Evolutionary conservation across 2,329 filamentous ascomycete species (phyloP).

Genomic region (Chaetomiaceae sp.): DNA sequence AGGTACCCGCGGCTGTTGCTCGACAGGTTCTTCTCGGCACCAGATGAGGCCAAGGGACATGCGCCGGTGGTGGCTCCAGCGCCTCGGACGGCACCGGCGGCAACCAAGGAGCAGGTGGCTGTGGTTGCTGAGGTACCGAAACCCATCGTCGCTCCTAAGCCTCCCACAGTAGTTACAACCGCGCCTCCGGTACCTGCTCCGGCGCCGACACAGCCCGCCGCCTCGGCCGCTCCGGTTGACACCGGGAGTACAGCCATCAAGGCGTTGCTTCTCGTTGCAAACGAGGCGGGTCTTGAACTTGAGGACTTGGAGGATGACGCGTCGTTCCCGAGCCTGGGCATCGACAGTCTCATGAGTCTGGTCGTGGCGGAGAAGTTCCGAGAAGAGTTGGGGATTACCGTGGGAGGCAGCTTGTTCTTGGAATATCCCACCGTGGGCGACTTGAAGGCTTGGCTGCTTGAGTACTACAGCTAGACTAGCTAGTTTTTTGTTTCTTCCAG

Average conservation of each 20-base stretch:
- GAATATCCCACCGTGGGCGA: slow-evolving; percentile 34
- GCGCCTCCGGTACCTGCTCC: too few relatives aligned
- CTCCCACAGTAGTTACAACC: neutral
- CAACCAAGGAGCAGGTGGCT: slow-evolving; percentile 20
- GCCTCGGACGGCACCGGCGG: slow-evolving; percentile 20
- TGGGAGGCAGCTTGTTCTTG: slow-evolving; percentile 34
- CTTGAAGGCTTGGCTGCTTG: slow-evolving; percentile 26
- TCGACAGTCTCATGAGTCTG: slow-evolving; percentile 54
- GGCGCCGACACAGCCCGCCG: neutral
- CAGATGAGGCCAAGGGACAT: slow-evolving; percentile 23
- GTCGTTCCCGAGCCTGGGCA: slow-evolving; percentile 45
- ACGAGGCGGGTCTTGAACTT: slow-evolving; percentile 52
- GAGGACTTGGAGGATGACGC: slow-evolving; percentile 39
- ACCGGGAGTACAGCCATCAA: slow-evolving; percentile 22
- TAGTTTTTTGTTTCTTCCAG: too few relatives aligned
- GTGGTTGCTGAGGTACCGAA: neutral
- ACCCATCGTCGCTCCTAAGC: neutral
- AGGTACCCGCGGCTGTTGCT: slow-evolving; percentile 35
- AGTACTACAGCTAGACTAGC: slow-evolving; percentile 9
- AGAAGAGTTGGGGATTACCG: slow-evolving; percentile 48
- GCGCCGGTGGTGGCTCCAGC: neutral
- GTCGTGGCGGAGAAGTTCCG: slow-evolving; percentile 50
- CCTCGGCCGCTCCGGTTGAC: neutral
- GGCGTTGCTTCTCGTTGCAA: slow-evolving; percentile 40
- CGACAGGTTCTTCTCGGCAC: slow-evolving; percentile 36